phyloP scores from a whole-genome alignment of 495 filamentous ascomycete genomes.

The Aspergillus nanangensis region DNA sequence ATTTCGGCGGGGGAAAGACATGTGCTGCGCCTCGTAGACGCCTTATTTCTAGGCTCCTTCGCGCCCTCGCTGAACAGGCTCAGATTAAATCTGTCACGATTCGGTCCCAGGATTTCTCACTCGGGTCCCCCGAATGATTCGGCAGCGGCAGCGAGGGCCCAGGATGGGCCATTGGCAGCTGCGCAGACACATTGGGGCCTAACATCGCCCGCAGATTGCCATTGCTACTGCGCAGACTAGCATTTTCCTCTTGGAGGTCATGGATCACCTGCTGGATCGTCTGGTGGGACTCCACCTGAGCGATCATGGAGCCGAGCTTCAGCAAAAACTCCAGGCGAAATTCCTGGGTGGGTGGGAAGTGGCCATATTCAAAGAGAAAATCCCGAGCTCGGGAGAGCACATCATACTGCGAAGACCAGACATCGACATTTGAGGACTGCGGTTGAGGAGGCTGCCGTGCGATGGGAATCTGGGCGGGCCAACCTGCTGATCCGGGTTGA shows the following conservation, averaged over 20 bases:
- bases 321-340: constrained; percentile 14
- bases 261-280: constrained; percentile 12
- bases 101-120: constrained; percentile 23
- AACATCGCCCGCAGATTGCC: constrained; percentile 17
- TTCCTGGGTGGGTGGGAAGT: constrained; percentile 10
- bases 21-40: too few species aligned
- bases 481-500: neutral
- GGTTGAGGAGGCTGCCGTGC: too few species aligned
- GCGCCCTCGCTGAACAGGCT: too few species aligned
- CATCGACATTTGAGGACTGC: too few species aligned
- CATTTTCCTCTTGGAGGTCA: constrained; percentile 17
- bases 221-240: constrained; percentile 18
- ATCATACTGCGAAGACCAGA: neutral
- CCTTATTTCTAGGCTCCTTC: too few species aligned
- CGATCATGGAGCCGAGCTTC: constrained; percentile 19
- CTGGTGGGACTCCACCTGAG: constrained; percentile 17
- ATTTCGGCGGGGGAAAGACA: too few species aligned
- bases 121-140: constrained; percentile 12
- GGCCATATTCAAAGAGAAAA: constrained; percentile 10
- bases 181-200: constrained; percentile 10
- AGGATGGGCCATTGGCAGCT: constrained; percentile 7
- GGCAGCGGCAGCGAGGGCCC: constrained; percentile 3
- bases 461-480: neutral
- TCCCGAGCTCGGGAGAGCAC: constrained; percentile 8
- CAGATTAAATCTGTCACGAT: constrained; percentile 26